phyloP scores from a whole-genome alignment of 805 yeast species.

The Kazachstania viticola region DNA sequence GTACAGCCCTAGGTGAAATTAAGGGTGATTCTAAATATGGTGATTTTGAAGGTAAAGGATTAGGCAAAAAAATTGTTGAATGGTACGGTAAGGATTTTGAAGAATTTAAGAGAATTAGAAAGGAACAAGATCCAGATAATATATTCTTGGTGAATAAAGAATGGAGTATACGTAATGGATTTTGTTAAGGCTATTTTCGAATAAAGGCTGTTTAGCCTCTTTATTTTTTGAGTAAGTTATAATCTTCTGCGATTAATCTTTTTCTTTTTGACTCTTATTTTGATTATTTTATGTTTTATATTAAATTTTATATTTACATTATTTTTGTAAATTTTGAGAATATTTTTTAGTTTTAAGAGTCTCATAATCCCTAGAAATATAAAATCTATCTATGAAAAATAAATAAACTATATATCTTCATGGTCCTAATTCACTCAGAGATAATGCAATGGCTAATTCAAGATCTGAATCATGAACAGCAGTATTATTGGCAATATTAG shows the following conservation, averaged over 20 bases:
- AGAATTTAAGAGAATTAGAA: slow-evolving; percentile 51
- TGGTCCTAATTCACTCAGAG: slow-evolving; percentile 24
- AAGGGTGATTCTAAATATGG: slow-evolving; percentile 31
- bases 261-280: too few relatives aligned
- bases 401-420: too few relatives aligned
- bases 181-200: slow-evolving; percentile 33
- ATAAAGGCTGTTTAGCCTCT: too few relatives aligned
- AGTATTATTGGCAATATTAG: too few relatives aligned
- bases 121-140: slow-evolving; percentile 65
- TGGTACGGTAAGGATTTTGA: slow-evolving; percentile 72
- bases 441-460: slow-evolving; percentile 25
- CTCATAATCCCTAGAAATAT: too few relatives aligned
- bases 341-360: too few relatives aligned
- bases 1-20: slow-evolving; percentile 20
- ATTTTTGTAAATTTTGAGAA: too few relatives aligned
- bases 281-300: too few relatives aligned
- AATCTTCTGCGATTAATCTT: too few relatives aligned
- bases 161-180: slow-evolving; percentile 80
- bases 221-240: too few relatives aligned
- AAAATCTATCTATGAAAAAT: too few relatives aligned
- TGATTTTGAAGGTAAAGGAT: slow-evolving; percentile 72
- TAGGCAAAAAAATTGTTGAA: slow-evolving; percentile 50
- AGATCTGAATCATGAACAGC: slow-evolving; percentile 19
- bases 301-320: too few relatives aligned
- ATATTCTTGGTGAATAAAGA: slow-evolving; percentile 65